Evolutionary conservation across 73 alveolate species (phyloP).

Genomic region (Paramecium bursaria): DNA sequence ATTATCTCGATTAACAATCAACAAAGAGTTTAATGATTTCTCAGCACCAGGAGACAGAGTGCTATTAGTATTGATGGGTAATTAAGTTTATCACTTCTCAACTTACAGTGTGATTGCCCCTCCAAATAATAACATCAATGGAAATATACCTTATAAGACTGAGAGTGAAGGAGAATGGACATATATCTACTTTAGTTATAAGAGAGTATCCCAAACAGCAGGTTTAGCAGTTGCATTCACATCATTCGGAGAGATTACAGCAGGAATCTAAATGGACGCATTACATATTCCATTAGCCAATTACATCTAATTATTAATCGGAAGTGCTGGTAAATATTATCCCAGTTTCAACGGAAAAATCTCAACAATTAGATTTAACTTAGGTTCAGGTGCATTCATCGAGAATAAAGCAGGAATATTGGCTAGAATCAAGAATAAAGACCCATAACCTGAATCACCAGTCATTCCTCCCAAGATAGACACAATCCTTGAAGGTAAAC

Average conservation of each 20-base stretch:
- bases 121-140: conserved; percentile 6
- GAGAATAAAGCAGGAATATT: conserved; percentile 35
- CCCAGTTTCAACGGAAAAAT: conserved; percentile 50
- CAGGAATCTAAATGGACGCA: conserved; percentile 50
- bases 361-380: conserved; percentile 40
- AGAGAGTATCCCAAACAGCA: conserved; percentile 39
- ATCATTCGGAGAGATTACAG: conserved; percentile 27
- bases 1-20: conserved; percentile 25
- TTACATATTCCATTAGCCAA: neutral
- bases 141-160: conserved; percentile 18
- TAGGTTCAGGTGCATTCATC: conserved; percentile 51
- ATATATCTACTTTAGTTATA: conserved; percentile 39
- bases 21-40: conserved; percentile 38
- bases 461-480: neutral
- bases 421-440: conserved; percentile 55
- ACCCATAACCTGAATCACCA: neutral
- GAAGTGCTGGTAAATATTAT: conserved; percentile 46
- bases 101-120: conserved; percentile 23
- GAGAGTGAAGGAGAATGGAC: conserved; percentile 48
- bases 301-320: conserved; percentile 40
- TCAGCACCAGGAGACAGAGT: conserved; percentile 57
- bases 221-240: conserved; percentile 51
- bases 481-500: conserved; percentile 10
- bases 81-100: conserved; percentile 49
- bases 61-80: neutral